These are phyloP conservation scores for Arctium lappa DNA, from an alignment of 129 eudicot species.

Conservation along the genomic window DNA sequence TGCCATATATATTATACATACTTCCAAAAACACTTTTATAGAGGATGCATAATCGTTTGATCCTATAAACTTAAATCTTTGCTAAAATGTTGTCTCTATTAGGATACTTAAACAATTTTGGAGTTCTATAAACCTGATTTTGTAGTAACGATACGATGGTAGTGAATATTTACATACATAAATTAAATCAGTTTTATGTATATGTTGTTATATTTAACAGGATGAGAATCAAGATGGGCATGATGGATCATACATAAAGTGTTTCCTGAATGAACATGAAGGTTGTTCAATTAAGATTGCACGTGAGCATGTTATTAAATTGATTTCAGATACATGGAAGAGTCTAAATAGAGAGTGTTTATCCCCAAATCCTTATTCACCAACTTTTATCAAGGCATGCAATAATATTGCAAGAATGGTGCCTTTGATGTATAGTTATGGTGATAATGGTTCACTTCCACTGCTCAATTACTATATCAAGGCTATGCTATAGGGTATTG, in stretches of 20 bases:
- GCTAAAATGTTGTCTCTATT: neutral
- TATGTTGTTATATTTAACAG: conserved; percentile 14
- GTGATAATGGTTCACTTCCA: conserved; percentile 10
- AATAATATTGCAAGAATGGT: conserved; percentile 50
- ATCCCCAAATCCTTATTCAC: conserved; percentile 17
- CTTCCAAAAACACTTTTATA: too few relatives aligned
- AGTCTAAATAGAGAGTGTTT: conserved; percentile 35
- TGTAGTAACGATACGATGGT: neutral
- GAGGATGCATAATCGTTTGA: neutral
- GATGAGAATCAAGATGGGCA: conserved; percentile 49
- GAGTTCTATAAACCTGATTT: neutral
- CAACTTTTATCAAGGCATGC: conserved; percentile 30
- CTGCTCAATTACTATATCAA: neutral
- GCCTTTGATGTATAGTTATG: conserved; percentile 46
- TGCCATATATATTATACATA: too few relatives aligned
- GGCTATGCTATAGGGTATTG: neutral
- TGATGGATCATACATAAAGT: conserved; percentile 54
- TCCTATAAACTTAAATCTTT: neutral
- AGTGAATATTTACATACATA: neutral
- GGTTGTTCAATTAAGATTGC: conserved; percentile 23
- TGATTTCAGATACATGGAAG: conserved; percentile 51
- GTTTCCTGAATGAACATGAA: conserved; percentile 36
- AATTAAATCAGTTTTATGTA: neutral
- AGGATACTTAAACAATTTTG: neutral
- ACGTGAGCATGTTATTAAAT: conserved; percentile 19